Percentiles rank a stretch among this genome's conserved stretches.
These are phyloP conservation scores for Cyclanthera cordifolia DNA, from an alignment of 306 rosid species.

Conservation along the genomic window DNA sequence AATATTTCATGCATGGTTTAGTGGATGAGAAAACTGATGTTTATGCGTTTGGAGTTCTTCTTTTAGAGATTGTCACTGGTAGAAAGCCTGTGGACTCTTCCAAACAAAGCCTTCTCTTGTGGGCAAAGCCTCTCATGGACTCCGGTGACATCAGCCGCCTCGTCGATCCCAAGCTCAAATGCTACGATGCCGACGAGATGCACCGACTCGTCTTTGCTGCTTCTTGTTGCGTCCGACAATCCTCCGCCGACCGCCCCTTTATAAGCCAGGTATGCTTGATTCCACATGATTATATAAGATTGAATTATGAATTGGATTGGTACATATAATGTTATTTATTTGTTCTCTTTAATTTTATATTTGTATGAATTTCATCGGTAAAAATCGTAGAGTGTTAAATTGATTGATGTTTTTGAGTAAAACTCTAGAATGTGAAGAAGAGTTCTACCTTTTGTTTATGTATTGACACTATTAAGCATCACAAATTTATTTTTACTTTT, in stretches of 20 bases:
- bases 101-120: constrained; percentile 65
- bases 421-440: too few relatives aligned
- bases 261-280: constrained; percentile 54
- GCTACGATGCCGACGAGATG: constrained; percentile 51
- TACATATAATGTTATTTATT: too few relatives aligned
- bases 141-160: constrained; percentile 55
- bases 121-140: constrained; percentile 86
- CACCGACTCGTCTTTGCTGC: constrained; percentile 54
- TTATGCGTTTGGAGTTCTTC: constrained; percentile 73
- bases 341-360: too few relatives aligned
- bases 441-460: too few relatives aligned
- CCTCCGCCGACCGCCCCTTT: constrained; percentile 60
- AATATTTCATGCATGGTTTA: constrained; percentile 84
- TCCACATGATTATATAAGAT: not conserved
- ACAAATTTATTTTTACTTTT: too few relatives aligned
- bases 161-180: constrained; percentile 62
- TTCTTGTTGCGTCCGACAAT: constrained; percentile 73
- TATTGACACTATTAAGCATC: too few relatives aligned
- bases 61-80: constrained; percentile 78
- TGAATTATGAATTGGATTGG: not conserved
- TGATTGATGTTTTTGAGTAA: too few relatives aligned
- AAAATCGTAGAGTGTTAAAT: too few relatives aligned
- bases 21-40: constrained; percentile 91
- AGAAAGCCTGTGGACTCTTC: constrained; percentile 81
- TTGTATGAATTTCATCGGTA: too few relatives aligned